Evolutionary conservation across 768 basidiomycete genomes (phyloP), one percentile per base, ranked within the genome.

Genomic region (Flagelloscypha sp.): DNA sequence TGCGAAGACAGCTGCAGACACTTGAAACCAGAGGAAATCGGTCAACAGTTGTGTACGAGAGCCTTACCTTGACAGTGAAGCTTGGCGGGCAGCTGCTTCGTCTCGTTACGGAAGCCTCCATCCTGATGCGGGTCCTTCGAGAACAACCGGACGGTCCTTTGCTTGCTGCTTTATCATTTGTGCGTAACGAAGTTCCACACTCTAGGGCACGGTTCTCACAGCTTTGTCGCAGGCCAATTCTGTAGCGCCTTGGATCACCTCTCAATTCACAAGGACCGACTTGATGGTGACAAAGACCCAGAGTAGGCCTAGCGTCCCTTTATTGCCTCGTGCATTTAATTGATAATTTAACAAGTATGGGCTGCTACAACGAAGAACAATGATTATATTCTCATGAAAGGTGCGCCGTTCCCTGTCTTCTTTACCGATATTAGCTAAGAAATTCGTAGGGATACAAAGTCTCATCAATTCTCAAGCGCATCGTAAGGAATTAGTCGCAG

Each of bases 41-140:
- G 37, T 54, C 49, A n/a, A 60, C 52, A n/a, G 54, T 66, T 15
- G 61, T 64, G 3, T 72, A 66, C 59, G 52, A 55, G 12, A 65
- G 65, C 4, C 48, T 72, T 11, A 44, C 48, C 20, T 48, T 55
- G 40, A 39, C 56, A 3, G 47, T 54, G 3, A 44, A 35, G 4
- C 45, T 63, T 15, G 24, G 54, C 0, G 52, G 53, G 15, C 57
- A 50, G n/a, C 39, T 38, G 4, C 40, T 66, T 24, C 63, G 56
- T 17, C 40, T 69, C 0, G 17, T 58, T 8, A 54, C 68, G 1
- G 68, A 72, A 41, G 9, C 65, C 1, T 54, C 58, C 2, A 66
- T 72, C 1, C 59, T 72, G 71, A 72, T 36, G 69, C 66, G 0
- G 31, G n/a, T n/a, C n/a, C n/a, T n/a, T n/a, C n/a, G n/a, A n/a